Percentiles rank a stretch among this genome's conserved stretches.
These are phyloP conservation scores for Arabis alpina DNA, from an alignment of 345 rosid genomes.

Conservation along the genomic window DNA sequence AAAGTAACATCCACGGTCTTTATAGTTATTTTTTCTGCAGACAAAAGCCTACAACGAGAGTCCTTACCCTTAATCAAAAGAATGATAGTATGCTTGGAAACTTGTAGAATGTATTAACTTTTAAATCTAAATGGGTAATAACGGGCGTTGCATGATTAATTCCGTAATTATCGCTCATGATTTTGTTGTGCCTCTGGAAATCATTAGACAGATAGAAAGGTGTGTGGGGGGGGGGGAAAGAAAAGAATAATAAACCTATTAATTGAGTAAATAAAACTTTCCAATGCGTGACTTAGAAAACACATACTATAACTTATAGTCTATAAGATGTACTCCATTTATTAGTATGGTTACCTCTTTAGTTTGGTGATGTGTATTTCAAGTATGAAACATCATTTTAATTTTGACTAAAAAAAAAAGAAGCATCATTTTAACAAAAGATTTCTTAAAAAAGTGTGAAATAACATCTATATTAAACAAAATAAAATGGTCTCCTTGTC, in stretches of 20 bases:
- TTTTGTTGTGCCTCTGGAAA: constrained; percentile 15
- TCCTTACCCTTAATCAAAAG: too few species aligned
- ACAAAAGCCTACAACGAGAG: too few species aligned
- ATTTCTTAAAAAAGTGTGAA: too few species aligned
- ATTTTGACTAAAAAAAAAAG: too few species aligned
- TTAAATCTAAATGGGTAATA: too few species aligned
- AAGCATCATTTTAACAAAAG: too few species aligned
- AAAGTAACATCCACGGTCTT: too few species aligned
- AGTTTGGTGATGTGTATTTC: constrained; percentile 17
- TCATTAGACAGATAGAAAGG: constrained; percentile 10
- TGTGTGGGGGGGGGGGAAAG: background rate
- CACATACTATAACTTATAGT: background rate
- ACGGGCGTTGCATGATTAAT: constrained; percentile 28
- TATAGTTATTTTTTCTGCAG: too few species aligned
- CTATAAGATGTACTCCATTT: too few species aligned
- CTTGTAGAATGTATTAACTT: too few species aligned
- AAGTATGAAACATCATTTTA: constrained; percentile 9
- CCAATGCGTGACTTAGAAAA: constrained; percentile 24
- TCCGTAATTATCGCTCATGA: constrained; percentile 41
- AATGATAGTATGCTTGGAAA: too few species aligned
- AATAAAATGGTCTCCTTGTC: constrained; percentile 23
- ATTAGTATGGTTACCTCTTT: constrained; percentile 8
- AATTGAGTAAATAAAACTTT: background rate
- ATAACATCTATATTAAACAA: constrained; percentile 17
- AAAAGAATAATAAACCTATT: background rate